These are phyloP conservation scores for Pichia kluyveri DNA, from an alignment of 805 yeast genomes.

Conservation along the genomic window DNA sequence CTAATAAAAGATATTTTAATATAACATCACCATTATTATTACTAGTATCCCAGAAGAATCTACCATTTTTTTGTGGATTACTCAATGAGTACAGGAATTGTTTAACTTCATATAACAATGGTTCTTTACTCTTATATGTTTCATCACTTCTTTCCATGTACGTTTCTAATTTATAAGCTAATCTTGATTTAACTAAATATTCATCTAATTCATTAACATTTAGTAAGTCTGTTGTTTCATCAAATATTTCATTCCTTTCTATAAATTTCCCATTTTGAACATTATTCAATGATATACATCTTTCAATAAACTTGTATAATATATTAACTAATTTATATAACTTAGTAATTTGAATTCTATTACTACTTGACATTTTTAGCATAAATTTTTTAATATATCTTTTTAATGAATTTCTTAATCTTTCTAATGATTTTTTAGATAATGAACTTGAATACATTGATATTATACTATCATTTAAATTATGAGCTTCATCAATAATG, in stretches of 20 bases:
- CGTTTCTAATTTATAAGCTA: constrained; percentile 75
- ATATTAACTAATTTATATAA: constrained; percentile 47
- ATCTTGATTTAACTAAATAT: constrained; percentile 58
- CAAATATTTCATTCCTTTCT: constrained; percentile 42
- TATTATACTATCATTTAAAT: constrained; percentile 67
- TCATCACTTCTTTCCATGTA: constrained; percentile 36
- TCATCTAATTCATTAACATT: constrained; percentile 60
- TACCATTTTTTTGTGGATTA: constrained; percentile 76
- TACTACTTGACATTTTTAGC: constrained; percentile 58
- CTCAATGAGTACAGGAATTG: constrained; percentile 56
- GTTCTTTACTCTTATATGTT: constrained; percentile 24
- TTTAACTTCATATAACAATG: constrained; percentile 56
- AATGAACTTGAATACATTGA: constrained; percentile 58
- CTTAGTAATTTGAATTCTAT: constrained; percentile 61
- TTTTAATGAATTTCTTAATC: constrained; percentile 40
- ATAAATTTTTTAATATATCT: constrained; percentile 52
- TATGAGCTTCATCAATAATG: constrained; percentile 90
- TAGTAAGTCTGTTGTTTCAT: constrained; percentile 53
- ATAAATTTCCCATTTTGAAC: constrained; percentile 47
- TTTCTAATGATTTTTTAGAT: constrained; percentile 36
- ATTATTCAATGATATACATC: constrained; percentile 21
- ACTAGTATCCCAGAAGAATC: constrained; percentile 49
- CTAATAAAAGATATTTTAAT: constrained; percentile 65
- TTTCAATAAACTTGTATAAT: constrained; percentile 34
- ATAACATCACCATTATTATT: constrained; percentile 24